Conservation (phyloP, 768 basidiomycete genomes). For the Ramaria rubella region DNA sequence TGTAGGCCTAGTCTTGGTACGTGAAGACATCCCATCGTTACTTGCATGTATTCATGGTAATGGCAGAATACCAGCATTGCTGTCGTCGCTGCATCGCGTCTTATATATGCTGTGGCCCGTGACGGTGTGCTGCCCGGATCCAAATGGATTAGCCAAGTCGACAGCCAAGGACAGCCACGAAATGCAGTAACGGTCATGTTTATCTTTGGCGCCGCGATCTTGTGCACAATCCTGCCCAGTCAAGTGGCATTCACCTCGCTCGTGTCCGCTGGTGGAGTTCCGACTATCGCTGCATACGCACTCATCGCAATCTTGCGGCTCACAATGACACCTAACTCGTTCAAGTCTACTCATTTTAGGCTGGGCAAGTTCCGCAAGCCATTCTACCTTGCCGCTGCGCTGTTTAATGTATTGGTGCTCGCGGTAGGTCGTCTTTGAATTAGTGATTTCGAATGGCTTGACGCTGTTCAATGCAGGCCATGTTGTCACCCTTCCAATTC, state of each 20-base stretch:
- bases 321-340: constrained; percentile 69
- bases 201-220: constrained; percentile 61
- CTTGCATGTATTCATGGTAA: background rate
- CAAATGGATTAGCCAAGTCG: constrained; percentile 74
- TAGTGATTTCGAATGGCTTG: constrained; percentile 9
- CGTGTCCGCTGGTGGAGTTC: constrained; percentile 78
- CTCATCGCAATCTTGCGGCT: constrained; percentile 72
- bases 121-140: constrained; percentile 87
- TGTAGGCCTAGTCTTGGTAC: constrained; percentile 77
- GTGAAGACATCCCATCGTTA: constrained; percentile 16
- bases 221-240: constrained; percentile 87
- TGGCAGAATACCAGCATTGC: constrained; percentile 77
- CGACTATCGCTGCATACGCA: constrained; percentile 84
- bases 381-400: constrained; percentile 59
- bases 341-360: constrained; percentile 66
- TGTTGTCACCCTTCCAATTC: constrained; percentile 84
- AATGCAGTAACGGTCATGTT: constrained; percentile 87
- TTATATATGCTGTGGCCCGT: constrained; percentile 90
- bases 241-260: constrained; percentile 90
- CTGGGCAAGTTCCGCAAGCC: constrained; percentile 59
- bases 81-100: constrained; percentile 81
- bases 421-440: constrained; percentile 41
- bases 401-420: constrained; percentile 73
- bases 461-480: constrained; percentile 43
- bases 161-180: constrained; percentile 62